Conservation (phyloP, 805 yeast genomes). For the Hanseniaspora vineae region DNA sequence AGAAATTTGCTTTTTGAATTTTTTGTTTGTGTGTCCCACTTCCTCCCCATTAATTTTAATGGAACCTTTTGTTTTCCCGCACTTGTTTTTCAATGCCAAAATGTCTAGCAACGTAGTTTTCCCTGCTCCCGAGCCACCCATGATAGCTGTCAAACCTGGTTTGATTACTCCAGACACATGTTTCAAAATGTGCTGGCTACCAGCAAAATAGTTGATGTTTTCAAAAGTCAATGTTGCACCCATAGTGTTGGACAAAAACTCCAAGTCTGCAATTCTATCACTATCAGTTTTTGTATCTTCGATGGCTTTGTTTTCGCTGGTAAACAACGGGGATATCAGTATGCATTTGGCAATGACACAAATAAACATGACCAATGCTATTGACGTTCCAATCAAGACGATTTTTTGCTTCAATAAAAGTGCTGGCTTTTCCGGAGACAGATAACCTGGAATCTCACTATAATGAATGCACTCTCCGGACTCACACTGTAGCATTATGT, state of each 20-base stretch:
- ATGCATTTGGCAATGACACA: slow-evolving; percentile 31
- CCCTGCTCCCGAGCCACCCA: slow-evolving; percentile 99
- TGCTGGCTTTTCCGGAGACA: slow-evolving; percentile 19
- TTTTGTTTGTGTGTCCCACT: slow-evolving; percentile 5
- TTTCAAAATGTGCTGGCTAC: slow-evolving; percentile 34
- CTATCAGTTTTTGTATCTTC: slow-evolving; percentile 7
- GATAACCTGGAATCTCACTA: slow-evolving; percentile 85
- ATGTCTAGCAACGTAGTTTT: slow-evolving; percentile 89
- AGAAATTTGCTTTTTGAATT: slow-evolving; percentile 31
- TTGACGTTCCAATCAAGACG: slow-evolving; percentile 31
- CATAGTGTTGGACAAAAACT: slow-evolving; percentile 36
- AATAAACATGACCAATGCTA: slow-evolving; percentile 23
- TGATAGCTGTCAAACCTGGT: slow-evolving; percentile 85
- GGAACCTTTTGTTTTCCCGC: slow-evolving; percentile 55
- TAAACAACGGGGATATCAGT: slow-evolving; percentile 51
- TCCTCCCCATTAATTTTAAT: slow-evolving; percentile 60
- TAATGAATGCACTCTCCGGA: slow-evolving; percentile 90
- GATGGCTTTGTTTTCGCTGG: slow-evolving; percentile 16
- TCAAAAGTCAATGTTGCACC: slow-evolving; percentile 73
- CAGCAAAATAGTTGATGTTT: slow-evolving; percentile 47
- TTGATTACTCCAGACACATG: slow-evolving; percentile 62
- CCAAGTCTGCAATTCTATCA: slow-evolving; percentile 12
- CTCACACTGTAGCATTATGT: slow-evolving; percentile 65
- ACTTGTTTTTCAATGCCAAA: slow-evolving; percentile 75
- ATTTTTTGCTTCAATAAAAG: slow-evolving; percentile 35